Evolutionary conservation across 225 moss, liverwort and hornwort genomes (phyloP).

Genomic region (Pleurozium schreberi): DNA sequence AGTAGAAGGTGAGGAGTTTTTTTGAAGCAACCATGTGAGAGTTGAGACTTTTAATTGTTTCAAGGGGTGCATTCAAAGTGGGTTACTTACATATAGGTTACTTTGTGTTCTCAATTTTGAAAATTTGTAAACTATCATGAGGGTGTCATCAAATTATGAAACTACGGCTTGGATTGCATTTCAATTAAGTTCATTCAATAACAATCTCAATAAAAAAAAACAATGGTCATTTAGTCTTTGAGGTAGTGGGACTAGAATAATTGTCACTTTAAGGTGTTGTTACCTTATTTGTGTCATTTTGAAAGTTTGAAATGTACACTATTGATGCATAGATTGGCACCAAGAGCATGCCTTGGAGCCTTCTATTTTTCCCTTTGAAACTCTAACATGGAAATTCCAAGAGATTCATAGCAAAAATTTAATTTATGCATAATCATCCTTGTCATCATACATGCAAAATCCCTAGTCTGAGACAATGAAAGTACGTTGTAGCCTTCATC

Average conservation of each 20-base stretch:
- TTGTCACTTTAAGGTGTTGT: accelerated
- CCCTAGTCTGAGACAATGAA: accelerated
- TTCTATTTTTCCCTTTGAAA: background rate
- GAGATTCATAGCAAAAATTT: background rate
- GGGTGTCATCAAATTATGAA: accelerated
- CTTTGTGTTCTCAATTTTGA: background rate
- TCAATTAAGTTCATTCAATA: no score
- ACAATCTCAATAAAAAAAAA: background rate
- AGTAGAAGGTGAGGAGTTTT: no score
- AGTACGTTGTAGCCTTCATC: background rate
- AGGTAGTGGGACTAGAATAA: background rate
- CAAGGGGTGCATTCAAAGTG: background rate
- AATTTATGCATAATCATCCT: accelerated
- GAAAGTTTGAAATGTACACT: background rate
- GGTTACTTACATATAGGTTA: accelerated
- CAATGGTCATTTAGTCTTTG: background rate
- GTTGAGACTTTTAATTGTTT: background rate
- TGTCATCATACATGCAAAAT: accelerated
- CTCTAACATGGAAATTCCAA: accelerated
- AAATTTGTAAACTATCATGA: accelerated
- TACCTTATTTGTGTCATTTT: background rate
- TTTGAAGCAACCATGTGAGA: background rate
- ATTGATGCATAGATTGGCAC: accelerated
- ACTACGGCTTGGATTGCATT: no score
- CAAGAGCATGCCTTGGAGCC: no score